These are phyloP conservation scores for Dendrobium officinale DNA, from an alignment of 106 monocot species.

Conservation along the genomic window DNA sequence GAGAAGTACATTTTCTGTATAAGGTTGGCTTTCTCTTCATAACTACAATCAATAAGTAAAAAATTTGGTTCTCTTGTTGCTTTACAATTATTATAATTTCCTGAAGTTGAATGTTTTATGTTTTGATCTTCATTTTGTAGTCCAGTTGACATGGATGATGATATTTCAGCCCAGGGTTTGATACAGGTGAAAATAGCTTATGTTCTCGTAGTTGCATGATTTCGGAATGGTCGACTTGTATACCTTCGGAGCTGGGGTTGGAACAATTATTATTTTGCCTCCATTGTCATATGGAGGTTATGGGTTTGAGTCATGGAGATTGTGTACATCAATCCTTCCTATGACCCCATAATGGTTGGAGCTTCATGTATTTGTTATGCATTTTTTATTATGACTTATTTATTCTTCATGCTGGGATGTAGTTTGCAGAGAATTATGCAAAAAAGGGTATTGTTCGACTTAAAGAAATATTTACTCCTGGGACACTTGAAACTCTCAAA, in stretches of 20 bases:
- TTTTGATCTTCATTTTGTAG: slow-evolving; percentile 30
- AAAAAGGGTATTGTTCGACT: slow-evolving; percentile 77
- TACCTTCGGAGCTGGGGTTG: no score
- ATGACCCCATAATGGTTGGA: neutral
- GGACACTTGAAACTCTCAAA: slow-evolving; percentile 57
- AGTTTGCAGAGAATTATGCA: slow-evolving; percentile 95
- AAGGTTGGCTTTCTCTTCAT: slow-evolving; percentile 32
- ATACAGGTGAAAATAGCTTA: slow-evolving; percentile 40
- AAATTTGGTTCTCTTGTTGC: neutral
- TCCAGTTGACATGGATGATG: slow-evolving; percentile 90
- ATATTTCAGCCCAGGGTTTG: slow-evolving; percentile 75
- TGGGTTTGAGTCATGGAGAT: no score
- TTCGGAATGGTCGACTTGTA: neutral
- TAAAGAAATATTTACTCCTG: slow-evolving; percentile 82
- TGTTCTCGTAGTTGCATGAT: slow-evolving; percentile 2
- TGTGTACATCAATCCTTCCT: neutral
- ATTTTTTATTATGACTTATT: neutral
- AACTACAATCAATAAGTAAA: neutral
- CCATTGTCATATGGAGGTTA: no score
- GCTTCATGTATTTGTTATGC: neutral
- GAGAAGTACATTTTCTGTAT: slow-evolving; percentile 88
- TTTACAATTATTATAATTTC: neutral
- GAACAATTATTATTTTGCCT: no score
- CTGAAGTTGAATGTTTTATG: neutral
- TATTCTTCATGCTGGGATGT: slow-evolving; percentile 1